Evolutionary conservation across 2,329 filamentous ascomycete genomes (phyloP), one percentile per base, ranked within the genome.

Genomic region (Colletotrichum echinochloae): DNA sequence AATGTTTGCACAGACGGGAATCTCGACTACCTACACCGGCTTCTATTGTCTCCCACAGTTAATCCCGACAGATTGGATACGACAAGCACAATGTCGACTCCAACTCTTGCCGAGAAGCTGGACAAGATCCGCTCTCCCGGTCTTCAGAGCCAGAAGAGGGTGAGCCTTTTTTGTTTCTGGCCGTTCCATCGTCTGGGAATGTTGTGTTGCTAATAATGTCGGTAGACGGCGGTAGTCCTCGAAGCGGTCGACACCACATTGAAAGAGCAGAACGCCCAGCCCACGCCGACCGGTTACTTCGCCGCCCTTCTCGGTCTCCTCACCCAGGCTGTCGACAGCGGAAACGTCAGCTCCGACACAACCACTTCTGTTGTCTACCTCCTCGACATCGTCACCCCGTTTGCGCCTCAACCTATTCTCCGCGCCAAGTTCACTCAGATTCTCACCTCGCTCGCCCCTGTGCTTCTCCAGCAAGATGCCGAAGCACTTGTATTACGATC

Each of bases 101-200:
- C 83, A 76, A 84, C 86, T 74, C 78, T 98, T 78, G 90, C 92
- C 81, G 95, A 97, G 86, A 97, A 94, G 86, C 90, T 99, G 80
- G 93, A 95, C 85, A 98, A 97, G 89, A 98, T 98, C 82, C 93
- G 96, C 83, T 96, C 93, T 79, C 96, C 96, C 66, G 97, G 97
- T 83, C 90, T 98, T 77, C 94, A 98, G 82, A 97, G 93, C 81
- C 95, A 98, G 84, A 91, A 97, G 81, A 94, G 95, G 88, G 94
- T 96, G 84, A 75, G 20, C 30, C 30, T 23, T 55, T 56, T 73
- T 11, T 55, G 52, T 23, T 55, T 56, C 73, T 11, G 54, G 52
- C 65, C 71, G 49, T 59, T 49, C 72, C 51, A 54, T 49, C 18
- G 54, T 72, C 60, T 14, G 51, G 33, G n/a, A 26, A 67, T 54